These are phyloP conservation scores for Coemansia sp. DNA, from an alignment of 192 early-diverging fungal species.

Conservation along the genomic window DNA sequence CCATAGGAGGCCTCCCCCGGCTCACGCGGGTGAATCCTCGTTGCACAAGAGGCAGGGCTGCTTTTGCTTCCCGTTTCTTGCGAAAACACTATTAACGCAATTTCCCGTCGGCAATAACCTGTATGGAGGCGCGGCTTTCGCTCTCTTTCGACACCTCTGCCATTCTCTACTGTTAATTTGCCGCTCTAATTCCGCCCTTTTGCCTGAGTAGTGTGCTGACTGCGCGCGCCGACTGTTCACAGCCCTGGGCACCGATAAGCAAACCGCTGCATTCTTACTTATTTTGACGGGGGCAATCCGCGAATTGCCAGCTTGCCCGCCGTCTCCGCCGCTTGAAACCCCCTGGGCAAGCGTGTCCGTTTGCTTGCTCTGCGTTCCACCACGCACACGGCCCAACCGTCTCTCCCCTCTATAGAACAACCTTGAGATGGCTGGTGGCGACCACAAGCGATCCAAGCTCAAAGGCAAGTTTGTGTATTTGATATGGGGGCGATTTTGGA, in stretches of 20 bases:
- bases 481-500: neutral
- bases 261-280: neutral
- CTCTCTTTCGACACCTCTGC: neutral
- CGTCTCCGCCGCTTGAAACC: no score
- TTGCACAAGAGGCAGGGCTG: no score
- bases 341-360: no score
- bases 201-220: neutral
- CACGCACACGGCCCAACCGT: no score
- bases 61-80: no score
- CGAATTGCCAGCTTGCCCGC: no score
- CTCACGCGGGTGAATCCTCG: no score
- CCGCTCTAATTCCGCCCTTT: slow-evolving; percentile 1
- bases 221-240: neutral
- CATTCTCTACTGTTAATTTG: slow-evolving; percentile 1
- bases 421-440: slow-evolving; percentile 16
- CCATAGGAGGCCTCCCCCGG: no score
- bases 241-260: neutral
- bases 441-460: slow-evolving; percentile 29
- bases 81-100: no score
- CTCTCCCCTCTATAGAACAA: neutral
- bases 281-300: neutral
- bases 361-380: no score
- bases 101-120: neutral
- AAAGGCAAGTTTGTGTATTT: slow-evolving; percentile 26
- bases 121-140: neutral